Evolutionary conservation across 2,329 filamentous ascomycete species (phyloP).

Genomic region (Alternaria solani): DNA sequence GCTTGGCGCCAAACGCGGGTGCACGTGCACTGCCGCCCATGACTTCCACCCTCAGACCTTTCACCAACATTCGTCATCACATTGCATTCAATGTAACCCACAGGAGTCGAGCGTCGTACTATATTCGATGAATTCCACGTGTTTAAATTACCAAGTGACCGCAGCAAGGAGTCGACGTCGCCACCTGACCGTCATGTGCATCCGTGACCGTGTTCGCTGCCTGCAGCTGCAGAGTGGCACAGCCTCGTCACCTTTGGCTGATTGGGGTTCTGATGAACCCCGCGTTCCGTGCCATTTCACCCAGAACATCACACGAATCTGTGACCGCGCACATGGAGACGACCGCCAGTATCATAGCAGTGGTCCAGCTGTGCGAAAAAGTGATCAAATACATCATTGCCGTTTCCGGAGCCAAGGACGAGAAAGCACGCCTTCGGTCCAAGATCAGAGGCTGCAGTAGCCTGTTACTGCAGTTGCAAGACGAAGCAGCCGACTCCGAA

Average conservation of each 20-base stretch:
- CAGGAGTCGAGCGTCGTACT: too few relatives aligned
- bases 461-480: not conserved
- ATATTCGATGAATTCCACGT: too few relatives aligned
- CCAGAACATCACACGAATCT: too few relatives aligned
- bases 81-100: too few relatives aligned
- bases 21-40: conserved; percentile 26
- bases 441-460: not conserved
- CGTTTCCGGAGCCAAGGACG: not conserved
- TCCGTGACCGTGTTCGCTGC: too few relatives aligned
- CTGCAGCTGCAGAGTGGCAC: too few relatives aligned
- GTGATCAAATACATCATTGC: not conserved
- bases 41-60: not conserved
- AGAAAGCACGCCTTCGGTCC: not conserved
- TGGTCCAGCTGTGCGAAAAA: not conserved
- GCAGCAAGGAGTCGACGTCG: too few relatives aligned
- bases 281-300: too few relatives aligned
- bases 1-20: conserved; percentile 24
- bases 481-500: not conserved
- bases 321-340: not conserved
- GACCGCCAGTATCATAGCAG: not conserved
- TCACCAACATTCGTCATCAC: not conserved
- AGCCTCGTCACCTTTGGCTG: too few relatives aligned
- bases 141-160: too few relatives aligned
- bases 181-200: too few relatives aligned
- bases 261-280: too few relatives aligned